Conservation (phyloP, 441 rosid species). For the Populus trichocarpa region DNA sequence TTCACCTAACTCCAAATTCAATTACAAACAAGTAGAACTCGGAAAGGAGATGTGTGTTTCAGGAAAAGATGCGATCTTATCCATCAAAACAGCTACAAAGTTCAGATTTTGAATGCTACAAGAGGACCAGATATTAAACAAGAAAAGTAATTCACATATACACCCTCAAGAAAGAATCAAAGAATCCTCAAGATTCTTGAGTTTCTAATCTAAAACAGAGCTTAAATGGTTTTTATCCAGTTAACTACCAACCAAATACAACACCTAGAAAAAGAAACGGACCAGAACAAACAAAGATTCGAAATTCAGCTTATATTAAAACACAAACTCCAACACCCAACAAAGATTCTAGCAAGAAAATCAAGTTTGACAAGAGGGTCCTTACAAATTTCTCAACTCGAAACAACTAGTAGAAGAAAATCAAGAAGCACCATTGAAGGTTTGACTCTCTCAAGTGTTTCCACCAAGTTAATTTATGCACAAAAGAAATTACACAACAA, state of each 20-base stretch:
- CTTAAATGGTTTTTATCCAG: neutral
- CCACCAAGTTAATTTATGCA: neutral
- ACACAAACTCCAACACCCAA: slow-evolving; percentile 1
- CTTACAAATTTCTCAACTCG: slow-evolving; percentile 21
- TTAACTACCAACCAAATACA: slow-evolving; percentile 27
- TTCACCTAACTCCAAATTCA: slow-evolving; percentile 20
- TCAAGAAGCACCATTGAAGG: neutral
- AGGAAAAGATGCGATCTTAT: slow-evolving; percentile 44
- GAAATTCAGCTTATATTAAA: slow-evolving; percentile 25
- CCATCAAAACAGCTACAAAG: slow-evolving; percentile 31
- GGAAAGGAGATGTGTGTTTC: slow-evolving; percentile 7
- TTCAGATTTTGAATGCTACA: slow-evolving; percentile 24
- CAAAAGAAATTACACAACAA: neutral
- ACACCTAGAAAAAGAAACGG: slow-evolving; percentile 29
- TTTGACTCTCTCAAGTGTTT: slow-evolving; percentile 3
- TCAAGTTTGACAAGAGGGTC: slow-evolving; percentile 1
- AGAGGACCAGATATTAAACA: slow-evolving; percentile 21
- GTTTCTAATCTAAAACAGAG: neutral
- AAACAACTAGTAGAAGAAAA: neutral
- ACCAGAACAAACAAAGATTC: slow-evolving; percentile 35
- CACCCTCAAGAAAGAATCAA: slow-evolving; percentile 34
- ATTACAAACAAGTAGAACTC: slow-evolving; percentile 22
- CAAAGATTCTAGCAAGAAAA: slow-evolving; percentile 29
- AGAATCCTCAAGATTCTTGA: slow-evolving; percentile 39
- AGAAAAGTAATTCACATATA: slow-evolving; percentile 28